Conservation (phyloP, 2,329 filamentous ascomycete species). For the Ascochyta koolunga region DNA sequence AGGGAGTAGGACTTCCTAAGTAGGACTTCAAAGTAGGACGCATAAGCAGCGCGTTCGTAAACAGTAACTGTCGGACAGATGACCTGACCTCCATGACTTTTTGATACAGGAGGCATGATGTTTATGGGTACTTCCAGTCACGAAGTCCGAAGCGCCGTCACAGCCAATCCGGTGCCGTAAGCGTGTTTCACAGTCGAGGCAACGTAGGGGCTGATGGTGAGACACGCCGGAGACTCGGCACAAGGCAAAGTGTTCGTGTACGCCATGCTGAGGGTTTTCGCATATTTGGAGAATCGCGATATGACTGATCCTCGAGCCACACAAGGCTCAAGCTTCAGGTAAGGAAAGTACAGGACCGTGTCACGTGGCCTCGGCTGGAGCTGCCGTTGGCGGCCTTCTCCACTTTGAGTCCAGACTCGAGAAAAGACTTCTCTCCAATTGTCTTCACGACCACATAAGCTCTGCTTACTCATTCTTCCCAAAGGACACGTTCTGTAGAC, state of each 20-base stretch:
- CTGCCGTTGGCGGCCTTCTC: constrained; percentile 7
- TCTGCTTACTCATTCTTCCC: not conserved
- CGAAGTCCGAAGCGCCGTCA: constrained; percentile 16
- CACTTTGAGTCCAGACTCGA: constrained; percentile 3
- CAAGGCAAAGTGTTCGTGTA: not conserved
- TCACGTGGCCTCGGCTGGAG: constrained; percentile 14
- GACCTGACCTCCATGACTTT: constrained; percentile 30
- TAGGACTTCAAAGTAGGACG: constrained; percentile 22
- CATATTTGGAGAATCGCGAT: not conserved
- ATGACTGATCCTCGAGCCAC: no score
- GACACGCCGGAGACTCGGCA: constrained; percentile 22
- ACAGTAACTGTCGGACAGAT: constrained; percentile 32
- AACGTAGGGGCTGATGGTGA: constrained; percentile 32
- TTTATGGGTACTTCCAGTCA: constrained; percentile 22
- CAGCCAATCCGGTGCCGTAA: constrained; percentile 22
- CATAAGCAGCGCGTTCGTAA: constrained; percentile 30
- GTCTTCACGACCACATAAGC: not conserved
- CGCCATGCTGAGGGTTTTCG: not conserved
- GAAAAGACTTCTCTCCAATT: constrained; percentile 14
- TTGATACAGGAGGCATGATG: constrained; percentile 16
- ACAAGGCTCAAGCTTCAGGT: not conserved
- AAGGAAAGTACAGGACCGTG: no score
- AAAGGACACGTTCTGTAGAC: not conserved
- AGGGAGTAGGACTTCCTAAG: constrained; percentile 18
- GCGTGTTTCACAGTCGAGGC: constrained; percentile 33